Conservation (phyloP, 441 rosid species). For the Metrosideros polymorpha region DNA sequence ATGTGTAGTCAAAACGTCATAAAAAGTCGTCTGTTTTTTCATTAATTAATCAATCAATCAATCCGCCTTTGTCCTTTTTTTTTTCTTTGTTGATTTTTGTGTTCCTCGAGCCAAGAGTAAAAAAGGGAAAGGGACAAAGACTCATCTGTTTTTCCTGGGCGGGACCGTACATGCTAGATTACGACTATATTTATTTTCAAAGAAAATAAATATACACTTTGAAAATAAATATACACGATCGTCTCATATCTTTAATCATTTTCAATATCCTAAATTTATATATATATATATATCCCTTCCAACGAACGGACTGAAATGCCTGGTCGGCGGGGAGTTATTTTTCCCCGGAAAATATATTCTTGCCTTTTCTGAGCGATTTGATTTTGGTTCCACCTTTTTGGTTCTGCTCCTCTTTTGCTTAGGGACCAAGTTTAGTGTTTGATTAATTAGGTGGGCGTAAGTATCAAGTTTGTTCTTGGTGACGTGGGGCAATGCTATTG, state of each 20-base stretch:
- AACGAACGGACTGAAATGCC: not conserved
- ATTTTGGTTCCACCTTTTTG: not conserved
- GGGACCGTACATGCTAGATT: not conserved
- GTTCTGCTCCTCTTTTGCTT: not conserved
- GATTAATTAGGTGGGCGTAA: not conserved
- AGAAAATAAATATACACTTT: not conserved
- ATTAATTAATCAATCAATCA: not conserved
- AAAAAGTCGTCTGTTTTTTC: not conserved
- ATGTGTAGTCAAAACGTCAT: conserved; percentile 27
- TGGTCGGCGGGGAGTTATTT: not conserved
- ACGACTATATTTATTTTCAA: not conserved
- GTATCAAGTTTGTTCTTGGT: not conserved
- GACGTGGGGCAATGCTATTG: not conserved
- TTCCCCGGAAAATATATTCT: not conserved
- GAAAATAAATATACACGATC: not conserved
- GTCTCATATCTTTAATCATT: not conserved
- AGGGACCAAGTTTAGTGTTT: not conserved
- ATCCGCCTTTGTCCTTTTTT: not conserved
- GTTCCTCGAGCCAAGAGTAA: conserved; percentile 3
- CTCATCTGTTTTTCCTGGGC: not conserved
- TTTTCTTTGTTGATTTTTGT: not conserved
- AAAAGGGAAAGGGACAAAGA: not conserved
- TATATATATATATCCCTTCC: not conserved
- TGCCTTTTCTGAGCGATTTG: not conserved
- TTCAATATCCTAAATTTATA: not conserved